phyloP scores from a whole-genome alignment of 1,284 basidiomycete genomes.

The Lignosus rhinocerotis region DNA sequence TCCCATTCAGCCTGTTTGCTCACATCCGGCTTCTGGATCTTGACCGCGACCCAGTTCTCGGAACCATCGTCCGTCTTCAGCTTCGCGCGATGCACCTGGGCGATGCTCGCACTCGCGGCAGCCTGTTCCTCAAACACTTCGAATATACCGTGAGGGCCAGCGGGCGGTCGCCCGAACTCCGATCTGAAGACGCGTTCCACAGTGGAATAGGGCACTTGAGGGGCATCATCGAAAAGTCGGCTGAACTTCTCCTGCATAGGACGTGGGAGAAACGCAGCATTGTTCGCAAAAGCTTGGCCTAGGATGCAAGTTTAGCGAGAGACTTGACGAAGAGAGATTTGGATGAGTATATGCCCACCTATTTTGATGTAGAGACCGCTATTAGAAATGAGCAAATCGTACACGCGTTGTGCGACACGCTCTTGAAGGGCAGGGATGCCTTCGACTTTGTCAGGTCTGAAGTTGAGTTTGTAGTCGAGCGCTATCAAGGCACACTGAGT shows the following conservation, averaged over 20 bases:
- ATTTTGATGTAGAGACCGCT: slow-evolving; percentile 91
- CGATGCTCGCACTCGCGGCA: slow-evolving; percentile 84
- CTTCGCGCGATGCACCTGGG: slow-evolving; percentile 84
- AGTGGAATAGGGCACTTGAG: slow-evolving; percentile 74
- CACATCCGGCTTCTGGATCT: slow-evolving; percentile 90
- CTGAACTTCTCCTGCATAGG: slow-evolving; percentile 83
- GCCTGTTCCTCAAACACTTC: slow-evolving; percentile 73
- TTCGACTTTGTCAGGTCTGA: slow-evolving; percentile 63
- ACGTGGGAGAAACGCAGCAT: slow-evolving; percentile 79
- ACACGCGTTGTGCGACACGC: slow-evolving; percentile 78
- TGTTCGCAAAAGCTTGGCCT: slow-evolving; percentile 81
- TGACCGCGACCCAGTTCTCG: slow-evolving; percentile 76
- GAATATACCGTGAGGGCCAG: slow-evolving; percentile 74
- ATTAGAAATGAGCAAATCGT: slow-evolving; percentile 75
- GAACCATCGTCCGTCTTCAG: slow-evolving; percentile 47
- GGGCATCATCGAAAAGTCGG: slow-evolving; percentile 83
- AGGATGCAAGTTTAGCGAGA: background rate
- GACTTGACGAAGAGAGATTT: background rate
- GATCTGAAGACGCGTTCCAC: slow-evolving; percentile 71
- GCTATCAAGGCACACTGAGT: slow-evolving; percentile 65
- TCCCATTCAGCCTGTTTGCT: slow-evolving; percentile 85
- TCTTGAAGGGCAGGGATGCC: slow-evolving; percentile 78
- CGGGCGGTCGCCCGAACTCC: slow-evolving; percentile 68
- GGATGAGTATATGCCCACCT: slow-evolving; percentile 44
- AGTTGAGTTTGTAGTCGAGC: slow-evolving; percentile 84